phyloP scores from a whole-genome alignment of 108 stramenopile species.

The Fragilaria crotonensis region DNA sequence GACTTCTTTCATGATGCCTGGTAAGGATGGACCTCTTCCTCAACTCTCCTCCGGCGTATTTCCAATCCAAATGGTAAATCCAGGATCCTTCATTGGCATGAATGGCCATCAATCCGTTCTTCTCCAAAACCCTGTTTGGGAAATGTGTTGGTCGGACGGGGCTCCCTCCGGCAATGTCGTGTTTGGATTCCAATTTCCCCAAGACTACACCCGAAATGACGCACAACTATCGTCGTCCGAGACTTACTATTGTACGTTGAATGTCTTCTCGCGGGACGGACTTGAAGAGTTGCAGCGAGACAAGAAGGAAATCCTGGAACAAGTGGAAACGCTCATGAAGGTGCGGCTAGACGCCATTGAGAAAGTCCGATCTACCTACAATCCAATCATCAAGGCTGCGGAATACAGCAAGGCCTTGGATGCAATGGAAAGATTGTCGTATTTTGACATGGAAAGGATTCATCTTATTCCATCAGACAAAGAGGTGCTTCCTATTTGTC shows the following conservation, averaged over 20 bases:
- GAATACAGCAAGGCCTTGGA: conserved; percentile 20
- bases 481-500: background rate
- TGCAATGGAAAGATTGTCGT: conserved; percentile 11
- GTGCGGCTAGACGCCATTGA: conserved; percentile 16
- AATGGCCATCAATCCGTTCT: conserved; percentile 11
- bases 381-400: conserved; percentile 29
- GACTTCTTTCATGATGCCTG: conserved; percentile 19
- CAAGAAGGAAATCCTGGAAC: conserved; percentile 7
- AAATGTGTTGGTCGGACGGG: conserved; percentile 19
- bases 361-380: conserved; percentile 16
- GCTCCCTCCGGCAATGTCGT: conserved; percentile 15
- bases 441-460: background rate
- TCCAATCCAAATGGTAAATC: background rate
- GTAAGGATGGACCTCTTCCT: conserved; percentile 17
- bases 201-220: conserved; percentile 22
- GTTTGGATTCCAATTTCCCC: conserved; percentile 21
- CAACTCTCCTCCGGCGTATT: conserved; percentile 11
- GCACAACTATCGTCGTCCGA: background rate
- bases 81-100: conserved; percentile 18
- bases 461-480: background rate
- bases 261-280: conserved; percentile 22
- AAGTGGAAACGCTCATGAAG: conserved; percentile 7
- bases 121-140: conserved; percentile 17
- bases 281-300: conserved; percentile 13
- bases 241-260: conserved; percentile 22